Evolutionary conservation across 495 filamentous ascomycete genomes (phyloP), one percentile per base, ranked within the genome.

Genomic region (Aspergillus funiculosus): DNA sequence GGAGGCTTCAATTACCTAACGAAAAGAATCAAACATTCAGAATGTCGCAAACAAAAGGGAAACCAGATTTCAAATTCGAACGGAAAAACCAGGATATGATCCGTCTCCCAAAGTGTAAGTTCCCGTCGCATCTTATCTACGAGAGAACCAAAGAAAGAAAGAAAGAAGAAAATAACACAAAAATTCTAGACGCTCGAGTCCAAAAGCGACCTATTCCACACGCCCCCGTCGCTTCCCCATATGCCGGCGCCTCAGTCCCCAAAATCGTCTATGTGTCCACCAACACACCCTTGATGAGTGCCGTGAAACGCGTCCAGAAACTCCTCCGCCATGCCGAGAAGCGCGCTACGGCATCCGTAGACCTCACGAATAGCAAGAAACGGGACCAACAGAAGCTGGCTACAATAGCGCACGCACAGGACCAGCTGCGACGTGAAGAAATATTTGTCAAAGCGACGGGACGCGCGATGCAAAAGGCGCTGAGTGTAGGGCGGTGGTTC

Each of bases 211-310:
- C 86, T 9, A 76, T 94, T 60, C 76, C 81, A 14, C 86, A 83
- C 65, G 79, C 79, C 28, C 68, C 76, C 37, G 77, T 83, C 39
- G 66, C 80, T 54, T 72, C 77, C 35, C 79, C 79, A 50, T 74
- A 68, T 64, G 55, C 74, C 44, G 71, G 66, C 49, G 50, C 71
- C 46, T 51, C 56, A 31, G 54, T 69, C 30, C 72, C 71, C 10
- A 87, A 86, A 62, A 63, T 80, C 51, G 73, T 98, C 72, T 95
- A 95, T 67, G 70, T 96, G n/a, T 82, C 83, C 7, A 62, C 79
- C 35, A 66, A 63, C 2, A 81, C 89, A 0, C 85, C 86, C 9
- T 88, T 94, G 72, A 82, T 94, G 64, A 78, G 82, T n/a, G 77
- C 81, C 9, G 75, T 95, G 11, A 87, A 87, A 64, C 87, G 89